A percentile compares a stretch with the other conserved stretches of the same genome.
Conservation (phyloP, 2,329 filamentous ascomycete species). For the Mollisiaceae sp. region DNA sequence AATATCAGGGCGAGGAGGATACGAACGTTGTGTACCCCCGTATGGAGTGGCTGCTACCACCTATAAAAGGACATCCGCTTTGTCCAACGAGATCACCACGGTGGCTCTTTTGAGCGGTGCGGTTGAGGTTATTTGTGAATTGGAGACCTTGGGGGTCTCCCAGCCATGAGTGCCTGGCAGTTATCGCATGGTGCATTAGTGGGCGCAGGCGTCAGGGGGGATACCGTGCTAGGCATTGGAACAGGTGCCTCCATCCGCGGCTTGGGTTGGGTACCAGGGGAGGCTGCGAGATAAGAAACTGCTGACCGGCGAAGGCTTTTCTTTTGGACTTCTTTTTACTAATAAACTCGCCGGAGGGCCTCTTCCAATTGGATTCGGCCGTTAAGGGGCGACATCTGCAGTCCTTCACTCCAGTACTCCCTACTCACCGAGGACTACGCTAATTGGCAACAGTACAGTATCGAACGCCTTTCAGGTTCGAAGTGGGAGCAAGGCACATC, state of each 20-base stretch:
- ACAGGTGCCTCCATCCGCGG: not conserved
- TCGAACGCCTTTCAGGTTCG: not conserved
- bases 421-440: not conserved
- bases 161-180: not conserved
- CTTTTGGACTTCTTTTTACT: slow-evolving; percentile 7
- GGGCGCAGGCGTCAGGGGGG: slow-evolving; percentile 3
- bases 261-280: slow-evolving; percentile 1
- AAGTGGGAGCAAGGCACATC: not conserved
- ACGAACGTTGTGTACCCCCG: slow-evolving; percentile 4
- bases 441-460: not conserved
- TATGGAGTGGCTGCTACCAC: not conserved
- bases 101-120: not conserved
- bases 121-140: not conserved
- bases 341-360: not conserved
- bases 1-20: not conserved
- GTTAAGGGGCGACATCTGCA: not conserved
- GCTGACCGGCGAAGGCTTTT: not conserved
- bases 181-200: slow-evolving; percentile 3
- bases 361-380: not conserved
- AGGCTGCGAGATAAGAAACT: slow-evolving; percentile 6
- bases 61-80: not conserved
- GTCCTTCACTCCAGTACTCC: not conserved
- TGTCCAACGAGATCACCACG: not conserved
- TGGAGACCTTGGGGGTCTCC: not conserved
- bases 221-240: not conserved